A percentile compares a stretch with the other conserved stretches of the same genome.
Evolutionary conservation across 2,329 filamentous ascomycete genomes (phyloP).

Genomic region (Beauveria sp.): DNA sequence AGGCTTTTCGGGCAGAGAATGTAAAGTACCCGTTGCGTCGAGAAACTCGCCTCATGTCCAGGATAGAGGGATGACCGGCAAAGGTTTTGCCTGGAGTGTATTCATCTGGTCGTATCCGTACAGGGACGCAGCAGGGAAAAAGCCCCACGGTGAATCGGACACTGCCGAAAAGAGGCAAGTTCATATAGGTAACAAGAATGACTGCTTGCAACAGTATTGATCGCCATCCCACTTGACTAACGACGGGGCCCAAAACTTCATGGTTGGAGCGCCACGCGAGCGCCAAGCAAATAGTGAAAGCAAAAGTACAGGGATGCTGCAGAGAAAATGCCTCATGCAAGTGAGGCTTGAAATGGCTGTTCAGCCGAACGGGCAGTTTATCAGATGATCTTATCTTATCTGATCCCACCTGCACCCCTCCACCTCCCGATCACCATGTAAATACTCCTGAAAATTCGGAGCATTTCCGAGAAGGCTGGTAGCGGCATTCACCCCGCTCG

Average conservation of each 20-base stretch:
- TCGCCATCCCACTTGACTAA: neutral
- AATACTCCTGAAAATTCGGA: neutral
- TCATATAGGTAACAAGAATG: too few relatives aligned
- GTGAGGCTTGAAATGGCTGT: neutral
- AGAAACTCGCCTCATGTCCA: neutral
- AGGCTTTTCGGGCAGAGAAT: too few relatives aligned
- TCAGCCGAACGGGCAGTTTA: neutral
- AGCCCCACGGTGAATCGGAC: neutral
- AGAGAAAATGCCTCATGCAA: neutral
- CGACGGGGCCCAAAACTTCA: neutral
- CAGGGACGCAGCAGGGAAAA: too few relatives aligned
- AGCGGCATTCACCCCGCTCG: neutral
- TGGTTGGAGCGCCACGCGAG: neutral
- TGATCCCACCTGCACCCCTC: neutral
- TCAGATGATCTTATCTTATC: conserved; percentile 2
- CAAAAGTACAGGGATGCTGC: neutral
- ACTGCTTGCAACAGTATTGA: neutral
- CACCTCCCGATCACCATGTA: neutral
- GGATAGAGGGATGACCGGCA: too few relatives aligned
- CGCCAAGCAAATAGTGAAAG: conserved; percentile 1
- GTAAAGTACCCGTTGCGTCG: neutral
- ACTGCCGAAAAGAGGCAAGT: neutral
- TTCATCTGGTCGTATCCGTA: too few relatives aligned
- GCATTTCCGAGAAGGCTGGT: neutral
- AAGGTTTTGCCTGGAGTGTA: too few relatives aligned